Base-by-base conservation (phyloP, 2,329 filamentous ascomycete species). In the Juglanconis juglandina region DNA sequence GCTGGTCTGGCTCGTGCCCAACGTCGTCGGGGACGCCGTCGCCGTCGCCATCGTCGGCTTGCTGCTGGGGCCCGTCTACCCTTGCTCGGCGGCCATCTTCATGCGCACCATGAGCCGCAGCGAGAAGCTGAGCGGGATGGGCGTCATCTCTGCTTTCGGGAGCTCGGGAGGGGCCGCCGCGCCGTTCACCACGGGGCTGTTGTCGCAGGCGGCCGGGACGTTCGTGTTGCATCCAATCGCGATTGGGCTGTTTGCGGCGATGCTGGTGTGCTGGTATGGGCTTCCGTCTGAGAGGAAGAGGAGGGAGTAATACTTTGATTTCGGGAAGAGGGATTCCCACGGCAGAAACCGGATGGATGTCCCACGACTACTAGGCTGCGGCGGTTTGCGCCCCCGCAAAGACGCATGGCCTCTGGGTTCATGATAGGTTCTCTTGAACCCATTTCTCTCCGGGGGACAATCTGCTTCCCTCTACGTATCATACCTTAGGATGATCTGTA, bases 1-100 rank as follows among this genome's bases (percentile, higher is more conserved):
- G n/a, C 77, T 95, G 33, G 87, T 91, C 9, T 95, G 91, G 91
- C 76, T 86, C 37, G 82, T 93, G 33, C 90, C 90, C 1, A 91
- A 91, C 69, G 77, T 93, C n/a, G 76, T 90, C 37, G 87, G 87
- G 13, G 81, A 89, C 65, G 85, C 87, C 17, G 87, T 90, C 1
- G 82, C 86, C 3, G 82, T 90, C 3, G 77, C 85, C 72, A 75
- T 95, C 32, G 81, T 95, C 17, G 92, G 92, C 11, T 73, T 95
- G 7, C 73, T 95, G 35, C 77, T 96, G 0, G 91, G 92, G 0
- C 91, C 91, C 0, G 81, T 96, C 4, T 96, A 92, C 68, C 90
- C 91, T 0, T 92, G 89, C 69, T 84, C 87, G 0, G 81, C 84
- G 3, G 82, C 83, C 0, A 78, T 90, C 5, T 87, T 91, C 65